Evolutionary conservation across 495 filamentous ascomycete species (phyloP).

Genomic region (Astrothelium macrocarpum): DNA sequence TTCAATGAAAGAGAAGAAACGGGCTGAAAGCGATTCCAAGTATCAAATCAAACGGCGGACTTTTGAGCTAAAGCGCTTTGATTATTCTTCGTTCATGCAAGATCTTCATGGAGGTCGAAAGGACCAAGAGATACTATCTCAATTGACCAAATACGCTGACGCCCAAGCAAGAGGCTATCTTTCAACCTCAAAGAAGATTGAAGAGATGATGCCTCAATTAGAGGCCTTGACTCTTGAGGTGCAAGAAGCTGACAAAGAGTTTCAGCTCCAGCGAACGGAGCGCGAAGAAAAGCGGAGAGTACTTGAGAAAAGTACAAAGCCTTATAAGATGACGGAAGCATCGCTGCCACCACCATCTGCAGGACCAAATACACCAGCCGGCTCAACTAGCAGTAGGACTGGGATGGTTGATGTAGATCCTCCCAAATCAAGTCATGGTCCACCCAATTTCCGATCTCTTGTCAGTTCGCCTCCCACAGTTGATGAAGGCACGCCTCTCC

Average conservation of each 20-base stretch:
- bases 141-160: slow-evolving; percentile 90
- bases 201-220: slow-evolving; percentile 78
- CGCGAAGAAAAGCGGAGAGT: slow-evolving; percentile 84
- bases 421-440: not conserved
- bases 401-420: not conserved
- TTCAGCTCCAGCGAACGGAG: slow-evolving; percentile 83
- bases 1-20: slow-evolving; percentile 93
- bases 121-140: slow-evolving; percentile 92
- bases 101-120: slow-evolving; percentile 95
- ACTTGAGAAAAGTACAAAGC: slow-evolving; percentile 79
- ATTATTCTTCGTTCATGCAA: slow-evolving; percentile 99
- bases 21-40: slow-evolving; percentile 85
- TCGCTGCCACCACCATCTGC: not conserved
- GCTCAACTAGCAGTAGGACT: not conserved
- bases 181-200: slow-evolving; percentile 72
- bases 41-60: slow-evolving; percentile 89
- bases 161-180: slow-evolving; percentile 79
- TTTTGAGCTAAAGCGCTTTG: slow-evolving; percentile 94
- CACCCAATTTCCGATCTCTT: not conserved
- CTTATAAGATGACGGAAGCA: slow-evolving; percentile 5
- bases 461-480: not conserved
- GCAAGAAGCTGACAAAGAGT: slow-evolving; percentile 86
- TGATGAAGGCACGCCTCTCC: not conserved
- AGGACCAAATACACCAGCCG: not conserved
- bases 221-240: slow-evolving; percentile 89